Percentiles rank a stretch among this genome's conserved stretches.
These are phyloP conservation scores for Rubia yunnanensis DNA, from an alignment of 257 asterid species.

Conservation along the genomic window DNA sequence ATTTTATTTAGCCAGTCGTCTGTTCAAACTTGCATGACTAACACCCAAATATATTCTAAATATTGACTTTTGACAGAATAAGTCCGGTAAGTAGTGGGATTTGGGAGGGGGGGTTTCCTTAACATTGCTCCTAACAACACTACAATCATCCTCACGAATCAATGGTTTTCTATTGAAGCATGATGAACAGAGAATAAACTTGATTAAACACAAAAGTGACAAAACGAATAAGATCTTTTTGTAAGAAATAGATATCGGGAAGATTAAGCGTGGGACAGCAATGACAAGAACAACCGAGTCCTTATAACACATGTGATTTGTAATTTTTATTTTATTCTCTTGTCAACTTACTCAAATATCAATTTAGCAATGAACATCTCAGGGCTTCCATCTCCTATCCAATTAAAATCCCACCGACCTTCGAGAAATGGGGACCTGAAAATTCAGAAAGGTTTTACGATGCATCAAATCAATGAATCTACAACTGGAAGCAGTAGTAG, in stretches of 20 bases:
- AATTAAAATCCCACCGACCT: constrained; percentile 68
- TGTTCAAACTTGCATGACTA: background rate
- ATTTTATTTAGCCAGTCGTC: background rate
- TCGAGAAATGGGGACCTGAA: constrained; percentile 67
- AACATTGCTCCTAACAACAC: background rate
- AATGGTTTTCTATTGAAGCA: background rate
- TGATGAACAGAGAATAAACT: background rate
- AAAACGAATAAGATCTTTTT: too few relatives aligned
- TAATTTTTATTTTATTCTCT: too few relatives aligned
- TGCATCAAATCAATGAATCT: background rate
- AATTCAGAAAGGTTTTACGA: constrained; percentile 20
- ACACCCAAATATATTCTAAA: background rate
- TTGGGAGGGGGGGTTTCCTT: background rate
- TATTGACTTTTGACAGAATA: background rate
- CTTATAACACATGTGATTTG: background rate
- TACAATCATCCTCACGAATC: background rate
- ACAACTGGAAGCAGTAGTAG: background rate
- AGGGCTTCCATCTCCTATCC: constrained; percentile 77
- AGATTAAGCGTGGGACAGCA: background rate
- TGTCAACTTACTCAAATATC: constrained; percentile 48
- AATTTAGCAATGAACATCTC: constrained; percentile 52
- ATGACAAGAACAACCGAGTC: background rate
- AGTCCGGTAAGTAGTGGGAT: background rate
- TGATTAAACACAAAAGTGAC: background rate
- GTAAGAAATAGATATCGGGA: too few relatives aligned